Conservation (phyloP, 768 basidiomycete species). For the Botryobasidium botryosum region DNA sequence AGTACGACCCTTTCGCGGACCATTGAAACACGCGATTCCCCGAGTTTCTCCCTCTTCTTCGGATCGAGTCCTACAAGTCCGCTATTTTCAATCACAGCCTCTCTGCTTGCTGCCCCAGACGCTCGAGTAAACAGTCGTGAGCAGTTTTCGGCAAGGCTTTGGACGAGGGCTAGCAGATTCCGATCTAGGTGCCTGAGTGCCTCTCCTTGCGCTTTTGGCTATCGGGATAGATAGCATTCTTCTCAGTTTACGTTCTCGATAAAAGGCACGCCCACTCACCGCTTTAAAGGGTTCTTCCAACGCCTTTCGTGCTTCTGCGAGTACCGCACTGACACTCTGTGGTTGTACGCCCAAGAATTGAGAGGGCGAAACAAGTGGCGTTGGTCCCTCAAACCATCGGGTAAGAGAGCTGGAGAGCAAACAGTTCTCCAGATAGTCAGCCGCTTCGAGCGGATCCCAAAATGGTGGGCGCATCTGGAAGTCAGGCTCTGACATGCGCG, state of each 20-base stretch:
- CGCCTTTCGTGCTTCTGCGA: not conserved
- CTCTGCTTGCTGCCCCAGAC: conserved; percentile 6
- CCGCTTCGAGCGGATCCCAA: conserved; percentile 11
- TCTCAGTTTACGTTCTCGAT: too few relatives aligned
- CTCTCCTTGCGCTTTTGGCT: too few relatives aligned
- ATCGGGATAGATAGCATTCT: too few relatives aligned
- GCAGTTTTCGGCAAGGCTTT: conserved; percentile 4
- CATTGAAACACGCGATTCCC: too few relatives aligned
- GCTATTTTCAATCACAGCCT: not conserved
- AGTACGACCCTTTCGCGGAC: not conserved
- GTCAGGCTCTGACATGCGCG: conserved; percentile 4
- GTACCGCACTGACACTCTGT: not conserved
- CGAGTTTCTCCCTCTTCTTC: too few relatives aligned
- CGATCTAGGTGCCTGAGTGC: conserved; percentile 5
- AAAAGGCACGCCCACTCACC: too few relatives aligned
- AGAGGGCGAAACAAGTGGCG: not conserved
- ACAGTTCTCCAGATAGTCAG: conserved; percentile 11
- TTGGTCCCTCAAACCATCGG: conserved; percentile 9
- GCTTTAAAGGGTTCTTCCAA: too few relatives aligned
- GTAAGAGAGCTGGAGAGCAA: conserved; percentile 9
- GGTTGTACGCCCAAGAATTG: not conserved
- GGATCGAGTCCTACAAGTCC: too few relatives aligned
- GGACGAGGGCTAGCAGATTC: conserved; percentile 6
- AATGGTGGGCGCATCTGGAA: conserved; percentile 8
- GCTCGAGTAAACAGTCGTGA: conserved; percentile 3